Conservation (phyloP, 2,329 filamentous ascomycete species). For the Fusarium albosuccineum region DNA sequence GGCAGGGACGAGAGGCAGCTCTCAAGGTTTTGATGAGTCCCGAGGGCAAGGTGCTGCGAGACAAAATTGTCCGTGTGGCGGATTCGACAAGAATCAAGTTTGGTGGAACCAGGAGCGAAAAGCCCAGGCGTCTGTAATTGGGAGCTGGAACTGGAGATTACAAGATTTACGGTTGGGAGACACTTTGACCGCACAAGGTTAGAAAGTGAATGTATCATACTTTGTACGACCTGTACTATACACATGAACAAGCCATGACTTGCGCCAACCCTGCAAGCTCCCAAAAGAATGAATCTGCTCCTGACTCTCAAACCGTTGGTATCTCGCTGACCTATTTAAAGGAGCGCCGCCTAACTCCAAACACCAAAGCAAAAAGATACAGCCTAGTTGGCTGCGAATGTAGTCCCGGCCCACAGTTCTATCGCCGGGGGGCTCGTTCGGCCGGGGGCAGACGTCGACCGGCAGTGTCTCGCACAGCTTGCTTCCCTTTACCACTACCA, state of each 20-base stretch:
- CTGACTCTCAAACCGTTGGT: constrained; percentile 41
- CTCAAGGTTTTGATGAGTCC: constrained; percentile 89
- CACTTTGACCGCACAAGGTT: constrained; percentile 24
- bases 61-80: constrained; percentile 81
- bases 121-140: constrained; percentile 79
- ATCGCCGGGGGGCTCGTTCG: constrained; percentile 62
- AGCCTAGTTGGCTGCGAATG: background rate
- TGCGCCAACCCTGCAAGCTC: constrained; percentile 30
- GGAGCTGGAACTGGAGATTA: constrained; percentile 13
- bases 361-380: constrained; percentile 36
- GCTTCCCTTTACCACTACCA: constrained; percentile 59
- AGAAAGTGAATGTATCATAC: constrained; percentile 52
- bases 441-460: constrained; percentile 65
- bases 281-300: constrained; percentile 39
- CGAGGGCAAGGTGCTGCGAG: constrained; percentile 82
- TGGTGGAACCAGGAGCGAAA: constrained; percentile 89
- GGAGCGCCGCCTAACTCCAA: constrained; percentile 37
- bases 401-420: constrained; percentile 8
- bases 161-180: constrained; percentile 21
- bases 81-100: constrained; percentile 95
- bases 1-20: constrained; percentile 86
- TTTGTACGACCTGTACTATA: constrained; percentile 52
- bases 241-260: constrained; percentile 41
- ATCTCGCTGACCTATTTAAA: constrained; percentile 42
- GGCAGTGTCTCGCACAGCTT: constrained; percentile 61